These are phyloP conservation scores for Nothophaeocryptopus gaeumannii DNA, from an alignment of 2,329 filamentous ascomycete species.

Conservation along the genomic window DNA sequence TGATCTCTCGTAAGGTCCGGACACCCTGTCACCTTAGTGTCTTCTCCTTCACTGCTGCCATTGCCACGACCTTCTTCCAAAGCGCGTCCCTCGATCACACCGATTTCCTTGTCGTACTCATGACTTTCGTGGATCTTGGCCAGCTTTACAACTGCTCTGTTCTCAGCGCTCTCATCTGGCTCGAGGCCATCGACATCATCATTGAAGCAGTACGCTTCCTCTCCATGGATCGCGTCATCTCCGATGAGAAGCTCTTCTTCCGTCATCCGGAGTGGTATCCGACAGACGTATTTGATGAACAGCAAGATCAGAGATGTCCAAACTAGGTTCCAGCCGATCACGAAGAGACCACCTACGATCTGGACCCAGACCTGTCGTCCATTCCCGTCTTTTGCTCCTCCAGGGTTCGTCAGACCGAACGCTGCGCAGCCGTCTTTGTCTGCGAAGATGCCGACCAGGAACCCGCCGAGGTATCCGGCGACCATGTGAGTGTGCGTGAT, in stretches of 20 bases:
- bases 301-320: slow-evolving; percentile 51
- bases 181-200: slow-evolving; percentile 24
- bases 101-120: slow-evolving; percentile 5
- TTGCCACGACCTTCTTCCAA: too few species aligned
- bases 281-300: slow-evolving; percentile 52
- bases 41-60: too few species aligned
- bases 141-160: slow-evolving; percentile 7
- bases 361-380: slow-evolving; percentile 51
- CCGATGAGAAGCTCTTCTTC: slow-evolving; percentile 48
- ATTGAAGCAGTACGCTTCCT: slow-evolving; percentile 40
- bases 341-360: slow-evolving; percentile 49
- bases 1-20: too few species aligned
- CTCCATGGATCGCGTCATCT: slow-evolving; percentile 50
- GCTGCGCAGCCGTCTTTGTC: slow-evolving; percentile 47
- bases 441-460: slow-evolving; percentile 48
- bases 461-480: slow-evolving; percentile 47
- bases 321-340: slow-evolving; percentile 52
- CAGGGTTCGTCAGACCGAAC: slow-evolving; percentile 46
- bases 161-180: slow-evolving; percentile 7
- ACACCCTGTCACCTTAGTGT: too few species aligned
- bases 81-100: neutral
- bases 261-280: slow-evolving; percentile 48
- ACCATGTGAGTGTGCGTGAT: slow-evolving; percentile 51
- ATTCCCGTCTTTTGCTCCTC: slow-evolving; percentile 52
- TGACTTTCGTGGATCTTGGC: slow-evolving; percentile 12